These are phyloP conservation scores for Lachnellula subtilissima DNA, from an alignment of 2,329 filamentous ascomycete species.

Conservation along the genomic window DNA sequence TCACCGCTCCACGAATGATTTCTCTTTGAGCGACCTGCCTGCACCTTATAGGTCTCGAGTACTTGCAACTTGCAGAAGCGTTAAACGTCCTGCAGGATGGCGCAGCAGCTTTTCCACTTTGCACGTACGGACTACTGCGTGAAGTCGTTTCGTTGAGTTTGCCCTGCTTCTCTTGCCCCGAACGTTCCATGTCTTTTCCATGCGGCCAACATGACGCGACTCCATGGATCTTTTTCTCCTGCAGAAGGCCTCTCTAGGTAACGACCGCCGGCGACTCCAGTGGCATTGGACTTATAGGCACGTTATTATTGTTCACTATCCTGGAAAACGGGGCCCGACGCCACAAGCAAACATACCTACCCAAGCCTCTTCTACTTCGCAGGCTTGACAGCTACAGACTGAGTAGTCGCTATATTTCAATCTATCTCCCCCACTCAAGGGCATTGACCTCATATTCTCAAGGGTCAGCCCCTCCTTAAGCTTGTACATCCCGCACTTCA, in stretches of 20 bases:
- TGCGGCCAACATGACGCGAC: conserved; percentile 4
- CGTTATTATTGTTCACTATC: neutral
- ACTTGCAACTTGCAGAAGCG: conserved; percentile 16
- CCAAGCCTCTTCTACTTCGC: neutral
- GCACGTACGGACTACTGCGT: neutral
- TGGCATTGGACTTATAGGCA: conserved; percentile 11
- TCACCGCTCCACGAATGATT: conserved; percentile 24
- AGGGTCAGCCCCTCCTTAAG: neutral
- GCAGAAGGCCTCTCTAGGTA: neutral
- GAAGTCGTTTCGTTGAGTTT: neutral
- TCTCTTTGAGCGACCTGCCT: conserved; percentile 4
- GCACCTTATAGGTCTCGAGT: conserved; percentile 23
- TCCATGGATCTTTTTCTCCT: conserved; percentile 1
- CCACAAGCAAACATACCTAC: conserved; percentile 17
- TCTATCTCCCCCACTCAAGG: neutral
- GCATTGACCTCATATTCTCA: conserved; percentile 3
- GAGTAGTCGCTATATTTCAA: conserved; percentile 16
- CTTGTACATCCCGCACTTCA: conserved; percentile 6
- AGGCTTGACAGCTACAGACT: conserved; percentile 7
- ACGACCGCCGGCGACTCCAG: conserved; percentile 22
- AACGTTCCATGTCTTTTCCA: conserved; percentile 2
- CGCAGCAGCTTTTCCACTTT: conserved; percentile 15
- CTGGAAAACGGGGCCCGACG: conserved; percentile 11
- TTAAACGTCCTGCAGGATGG: conserved; percentile 16
- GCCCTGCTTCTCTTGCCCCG: neutral